Base-by-base conservation (phyloP, 768 basidiomycete genomes). In the Suillus brevipes region DNA sequence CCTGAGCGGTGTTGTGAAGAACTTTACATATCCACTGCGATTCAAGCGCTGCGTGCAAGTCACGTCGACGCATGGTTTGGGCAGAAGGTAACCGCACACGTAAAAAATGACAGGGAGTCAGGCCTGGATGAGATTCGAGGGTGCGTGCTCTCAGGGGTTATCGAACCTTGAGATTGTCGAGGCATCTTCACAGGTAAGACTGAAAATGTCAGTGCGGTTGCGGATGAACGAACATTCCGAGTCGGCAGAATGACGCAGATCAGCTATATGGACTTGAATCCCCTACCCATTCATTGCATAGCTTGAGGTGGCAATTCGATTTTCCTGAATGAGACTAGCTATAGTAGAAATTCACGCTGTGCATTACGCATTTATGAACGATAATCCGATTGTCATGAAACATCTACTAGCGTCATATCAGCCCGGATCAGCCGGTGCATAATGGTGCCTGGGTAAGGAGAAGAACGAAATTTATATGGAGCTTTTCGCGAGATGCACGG, bases 121-220 rank as follows among this genome's bases (percentile, higher is more conserved):
- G 60, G 71, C 73, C 68, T 67, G 61, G 45, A 56, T 45, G 45
- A 65, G 74, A 77, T 75, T 75, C 72, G 69, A 74, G 74, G 73
- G 73, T 74, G 57, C 23, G 57, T 58, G 28, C 23, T 58, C 57
- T 40, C 38, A 58, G 57, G 25, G 23, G 38, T 38, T 25, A 42
- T 12, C 16, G 40, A 40, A 40, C 25, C 23, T 59, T 59, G 1
- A 31, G n/a, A 28, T 59, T 20, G 20, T 42, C 20, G 12, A 42
- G 18, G 40, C 58, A 28, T 25, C 58, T 59, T 59, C 38, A 28
- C 38, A 28, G 18, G 38, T 58, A 40, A 40, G 16, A 58, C 38
- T 58, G 2, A 42, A 59, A 59, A 28, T 43, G 42, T 59, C 40
- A 59, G 25, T 36, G 53, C 38, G 25, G 37, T 58, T 38, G 57